Conservation (phyloP, 129 eudicot species). For the Chrysanthemum seticuspe region DNA sequence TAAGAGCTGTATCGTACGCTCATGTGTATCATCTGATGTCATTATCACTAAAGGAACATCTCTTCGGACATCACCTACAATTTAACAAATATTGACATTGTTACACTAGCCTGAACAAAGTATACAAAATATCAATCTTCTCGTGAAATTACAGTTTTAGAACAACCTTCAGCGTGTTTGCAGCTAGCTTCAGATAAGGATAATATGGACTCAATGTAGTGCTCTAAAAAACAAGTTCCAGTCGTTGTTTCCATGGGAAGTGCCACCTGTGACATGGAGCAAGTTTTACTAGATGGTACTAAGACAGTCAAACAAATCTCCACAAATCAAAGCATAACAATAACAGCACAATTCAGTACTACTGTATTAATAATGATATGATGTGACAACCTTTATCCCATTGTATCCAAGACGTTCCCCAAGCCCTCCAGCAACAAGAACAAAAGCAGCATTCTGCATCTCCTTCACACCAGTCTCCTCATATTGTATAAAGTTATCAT, state of each 20-base stretch:
- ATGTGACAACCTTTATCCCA: constrained; percentile 70
- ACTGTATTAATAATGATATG: background rate
- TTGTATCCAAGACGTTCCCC: constrained; percentile 99
- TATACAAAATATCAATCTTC: no score
- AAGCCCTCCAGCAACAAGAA: constrained; percentile 98
- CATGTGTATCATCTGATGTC: constrained; percentile 98
- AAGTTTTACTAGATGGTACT: constrained; percentile 14
- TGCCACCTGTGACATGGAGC: constrained; percentile 54
- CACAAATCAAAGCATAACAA: background rate
- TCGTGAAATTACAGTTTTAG: background rate
- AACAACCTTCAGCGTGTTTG: constrained; percentile 51
- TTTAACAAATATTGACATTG: constrained; percentile 5
- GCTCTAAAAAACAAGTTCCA: constrained; percentile 77
- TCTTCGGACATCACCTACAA: constrained; percentile 54
- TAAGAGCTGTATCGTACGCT: constrained; percentile 64
- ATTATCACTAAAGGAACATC: constrained; percentile 87
- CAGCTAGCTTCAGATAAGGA: constrained; percentile 74
- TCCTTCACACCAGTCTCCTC: constrained; percentile 84
- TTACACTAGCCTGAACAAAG: no score
- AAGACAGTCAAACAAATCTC: background rate
- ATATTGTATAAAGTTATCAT: constrained; percentile 62
- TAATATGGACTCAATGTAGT: constrained; percentile 70
- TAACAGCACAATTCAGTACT: background rate
- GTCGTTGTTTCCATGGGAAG: constrained; percentile 70
- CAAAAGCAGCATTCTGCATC: constrained; percentile 88